Base-by-base conservation (phyloP, 768 basidiomycete genomes). In the Scleroderma bovista region DNA sequence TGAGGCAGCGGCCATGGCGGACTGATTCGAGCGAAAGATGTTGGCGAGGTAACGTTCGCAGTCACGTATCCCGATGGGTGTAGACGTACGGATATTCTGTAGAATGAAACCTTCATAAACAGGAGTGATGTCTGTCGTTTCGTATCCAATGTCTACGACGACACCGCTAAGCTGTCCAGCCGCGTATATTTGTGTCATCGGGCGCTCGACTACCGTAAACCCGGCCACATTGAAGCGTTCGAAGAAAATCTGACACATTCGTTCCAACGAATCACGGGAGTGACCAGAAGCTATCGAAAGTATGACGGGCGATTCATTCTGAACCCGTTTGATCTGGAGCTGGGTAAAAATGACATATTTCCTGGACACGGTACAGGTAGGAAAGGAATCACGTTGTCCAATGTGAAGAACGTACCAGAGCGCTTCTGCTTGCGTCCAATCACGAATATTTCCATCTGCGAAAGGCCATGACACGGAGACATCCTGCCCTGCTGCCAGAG, bases 141-240 rank as follows among this genome's bases (percentile, higher is more conserved):
- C 79, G 54, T 80, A 75, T 44, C 83, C 86, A 53, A 96, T 79
- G 67, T 95, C 93, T 51, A 96, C 75, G 36, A 92, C 80, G 44
- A 95, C 68, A 42, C 91, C 90, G 48, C 69, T 80, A 51, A 88
- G 74, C 48, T 75, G 75, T 56, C 84, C 85, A 15, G 79, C 79
- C 19, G 91, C 81, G 66, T 89, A 94, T 39, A 94, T 70, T 57
- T 93, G 88, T 9, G 88, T 80, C 66, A 93, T 78, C 19, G 93
- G 86, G 1, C 91, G 87, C 50, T 93, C 86, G 44, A 93, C 72
- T 56, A 93, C 75, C 48, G 79, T 78, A 55, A 94, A 80, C 15
- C 83, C 88, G 9, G 93, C 85, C 23, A 87, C 85, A 61, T 93
- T 93, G 78, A 94, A 89, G 22, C 88, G 85, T 62, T 95, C 93